Evolutionary conservation across 805 yeast species (phyloP).

Genomic region (Gaillardinia entomophila): DNA sequence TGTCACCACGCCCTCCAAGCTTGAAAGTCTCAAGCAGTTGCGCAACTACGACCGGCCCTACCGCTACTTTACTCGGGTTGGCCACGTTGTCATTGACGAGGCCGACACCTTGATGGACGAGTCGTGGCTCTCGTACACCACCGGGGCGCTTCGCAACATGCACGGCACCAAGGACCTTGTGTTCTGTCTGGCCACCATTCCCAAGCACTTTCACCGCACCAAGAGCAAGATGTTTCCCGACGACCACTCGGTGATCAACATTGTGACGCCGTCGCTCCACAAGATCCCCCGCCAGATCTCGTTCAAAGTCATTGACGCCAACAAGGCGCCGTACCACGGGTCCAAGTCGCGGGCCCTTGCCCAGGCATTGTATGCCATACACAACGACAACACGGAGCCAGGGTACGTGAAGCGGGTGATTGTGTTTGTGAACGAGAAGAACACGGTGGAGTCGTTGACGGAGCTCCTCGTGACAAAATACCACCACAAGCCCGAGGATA

Average conservation of each 20-base stretch:
- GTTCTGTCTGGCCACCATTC: slow-evolving; percentile 88
- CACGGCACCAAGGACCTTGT: slow-evolving; percentile 55
- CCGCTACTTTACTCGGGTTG: slow-evolving; percentile 39
- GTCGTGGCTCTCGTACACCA: slow-evolving; percentile 67
- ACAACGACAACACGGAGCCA: slow-evolving; percentile 74
- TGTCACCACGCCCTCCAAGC: slow-evolving; percentile 80
- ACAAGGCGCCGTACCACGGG: slow-evolving; percentile 74
- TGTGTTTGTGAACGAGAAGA: slow-evolving; percentile 77
- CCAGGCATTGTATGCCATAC: slow-evolving; percentile 82
- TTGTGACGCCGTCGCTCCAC: slow-evolving; percentile 79
- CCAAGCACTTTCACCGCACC: slow-evolving; percentile 64
- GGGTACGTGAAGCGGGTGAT: slow-evolving; percentile 74
- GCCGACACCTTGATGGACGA: slow-evolving; percentile 90
- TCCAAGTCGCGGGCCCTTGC: slow-evolving; percentile 80
- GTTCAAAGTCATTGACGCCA: slow-evolving; percentile 70
- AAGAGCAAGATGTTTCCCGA: slow-evolving; percentile 57
- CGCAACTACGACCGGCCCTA: slow-evolving; percentile 25
- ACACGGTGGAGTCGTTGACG: slow-evolving; percentile 55
- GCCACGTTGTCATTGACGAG: slow-evolving; percentile 76
- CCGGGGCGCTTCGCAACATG: slow-evolving; percentile 47
- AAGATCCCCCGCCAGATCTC: slow-evolving; percentile 73
- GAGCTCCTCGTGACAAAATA: slow-evolving; percentile 41
- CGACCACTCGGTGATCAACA: slow-evolving; percentile 43
- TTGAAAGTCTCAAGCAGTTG: slow-evolving; percentile 38
- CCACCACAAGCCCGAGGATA: slow-evolving; percentile 36